Conservation (phyloP, 2,329 filamentous ascomycete species). For the Pezizomycotina sp. region DNA sequence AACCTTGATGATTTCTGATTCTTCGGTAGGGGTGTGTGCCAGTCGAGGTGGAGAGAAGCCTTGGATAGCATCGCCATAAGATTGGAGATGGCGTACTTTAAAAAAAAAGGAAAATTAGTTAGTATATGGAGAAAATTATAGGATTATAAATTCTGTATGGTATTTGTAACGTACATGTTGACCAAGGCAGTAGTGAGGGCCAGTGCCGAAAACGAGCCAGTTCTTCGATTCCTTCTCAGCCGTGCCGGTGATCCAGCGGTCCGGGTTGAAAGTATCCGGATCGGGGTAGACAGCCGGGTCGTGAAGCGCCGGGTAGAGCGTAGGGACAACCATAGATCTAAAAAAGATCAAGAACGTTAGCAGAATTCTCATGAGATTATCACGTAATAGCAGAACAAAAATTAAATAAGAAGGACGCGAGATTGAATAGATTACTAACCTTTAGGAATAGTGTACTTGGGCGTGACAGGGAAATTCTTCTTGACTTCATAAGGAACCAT, state of each 20-base stretch:
- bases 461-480: conserved; percentile 83
- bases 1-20: conserved; percentile 89
- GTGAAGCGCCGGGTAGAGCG: conserved; percentile 75
- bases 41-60: conserved; percentile 71
- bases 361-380: neutral
- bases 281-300: conserved; percentile 85
- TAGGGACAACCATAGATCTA: conserved; percentile 86
- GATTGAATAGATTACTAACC: conserved; percentile 33
- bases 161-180: conserved; percentile 40
- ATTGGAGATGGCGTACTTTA: conserved; percentile 64
- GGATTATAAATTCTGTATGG: too few species aligned
- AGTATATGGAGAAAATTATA: too few species aligned
- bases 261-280: conserved; percentile 75
- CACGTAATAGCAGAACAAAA: neutral
- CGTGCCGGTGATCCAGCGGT: conserved; percentile 77
- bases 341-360: conserved; percentile 13
- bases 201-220: conserved; percentile 88
- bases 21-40: conserved; percentile 71
- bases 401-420: neutral
- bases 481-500: conserved; percentile 94
- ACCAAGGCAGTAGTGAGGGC: conserved; percentile 90
- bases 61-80: conserved; percentile 80
- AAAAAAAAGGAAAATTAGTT: conserved; percentile 2
- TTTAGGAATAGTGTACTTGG: conserved; percentile 81
- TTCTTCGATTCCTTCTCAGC: conserved; percentile 91